Evolutionary conservation across 1,284 basidiomycete species (phyloP), one percentile per base, ranked within the genome.

Genomic region (Tylopilus sp.): DNA sequence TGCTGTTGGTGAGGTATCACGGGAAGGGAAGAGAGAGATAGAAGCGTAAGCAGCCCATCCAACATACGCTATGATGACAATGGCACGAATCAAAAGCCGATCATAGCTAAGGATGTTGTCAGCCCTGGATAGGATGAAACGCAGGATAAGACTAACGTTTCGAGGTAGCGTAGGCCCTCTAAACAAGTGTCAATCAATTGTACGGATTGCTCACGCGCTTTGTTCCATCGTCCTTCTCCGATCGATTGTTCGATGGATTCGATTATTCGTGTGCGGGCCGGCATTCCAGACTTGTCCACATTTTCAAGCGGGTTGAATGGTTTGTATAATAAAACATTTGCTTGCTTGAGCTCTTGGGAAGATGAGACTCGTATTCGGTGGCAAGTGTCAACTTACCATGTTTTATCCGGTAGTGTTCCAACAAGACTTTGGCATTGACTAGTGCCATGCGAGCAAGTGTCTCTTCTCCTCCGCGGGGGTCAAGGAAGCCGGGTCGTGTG

Each of bases 351-450:
- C 62, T 88, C 93, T 94, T 67, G 56, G 64, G 65, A 60, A 63
- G 57, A 39, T 64, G 33, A 74, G 59, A 29, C 60, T 32, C 26
- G 22, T 16, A 53, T 57, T 60, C 41, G 16, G 58, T 32, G 8
- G 13, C 16, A 36, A 15, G 57, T 15, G 24, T 33, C 18, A 47
- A 60, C 83, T 47, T 70, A 92, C 93, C 86, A 71, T 95, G 90
- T 74, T 96, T 96, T 57, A 93, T 83, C 39, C 86, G 82, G 76
- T 95, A 96, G 69, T 96, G 93, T 68, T 96, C 94, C 52, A 95
- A 73, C 22, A 96, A 85, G 60, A 92, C 89, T 76, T 88, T 86
- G 0, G 92, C 89, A 75, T 96, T 96, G 7, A 90, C 86, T 12
- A 93, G 78, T 10, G 89, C 86, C n/a, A 87, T 86, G 44, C 81